These are phyloP conservation scores for California macrophylla DNA, from an alignment of 441 rosid genomes.

Conservation along the genomic window DNA sequence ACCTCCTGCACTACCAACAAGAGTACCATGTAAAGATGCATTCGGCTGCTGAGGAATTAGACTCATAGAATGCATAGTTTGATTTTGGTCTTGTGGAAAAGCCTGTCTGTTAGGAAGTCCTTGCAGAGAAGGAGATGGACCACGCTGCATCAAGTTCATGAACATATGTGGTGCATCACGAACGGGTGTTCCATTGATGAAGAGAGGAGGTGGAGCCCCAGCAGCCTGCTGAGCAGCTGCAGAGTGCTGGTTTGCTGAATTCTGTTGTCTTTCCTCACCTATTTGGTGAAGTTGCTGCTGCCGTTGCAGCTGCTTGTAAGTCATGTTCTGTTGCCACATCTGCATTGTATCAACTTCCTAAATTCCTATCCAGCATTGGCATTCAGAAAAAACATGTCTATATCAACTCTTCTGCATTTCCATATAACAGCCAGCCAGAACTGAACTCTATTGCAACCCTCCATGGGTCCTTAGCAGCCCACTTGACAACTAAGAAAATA, in stretches of 20 bases:
- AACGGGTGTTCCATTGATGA: slow-evolving; percentile 38
- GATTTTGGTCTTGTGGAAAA: slow-evolving; percentile 28
- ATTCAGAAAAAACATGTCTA: background rate
- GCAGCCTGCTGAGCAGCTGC: slow-evolving; percentile 25
- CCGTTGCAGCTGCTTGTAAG: slow-evolving; percentile 47
- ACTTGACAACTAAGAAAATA: background rate
- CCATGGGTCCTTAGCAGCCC: background rate
- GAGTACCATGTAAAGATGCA: slow-evolving; percentile 34
- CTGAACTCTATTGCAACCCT: slow-evolving; percentile 1
- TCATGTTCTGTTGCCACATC: slow-evolving; percentile 47
- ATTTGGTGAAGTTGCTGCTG: slow-evolving; percentile 39
- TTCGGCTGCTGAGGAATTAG: slow-evolving; percentile 25
- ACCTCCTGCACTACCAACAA: slow-evolving; percentile 32
- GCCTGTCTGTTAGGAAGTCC: slow-evolving; percentile 14
- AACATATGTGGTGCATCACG: slow-evolving; percentile 37
- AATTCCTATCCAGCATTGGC: background rate
- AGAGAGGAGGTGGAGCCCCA: slow-evolving; percentile 27
- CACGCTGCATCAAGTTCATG: slow-evolving; percentile 34
- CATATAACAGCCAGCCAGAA: background rate
- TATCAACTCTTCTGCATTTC: background rate
- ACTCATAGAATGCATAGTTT: slow-evolving; percentile 25
- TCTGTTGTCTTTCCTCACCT: slow-evolving; percentile 37
- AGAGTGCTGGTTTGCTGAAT: slow-evolving; percentile 30
- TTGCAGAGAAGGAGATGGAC: slow-evolving; percentile 23
- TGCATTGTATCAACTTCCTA: slow-evolving; percentile 28